phyloP scores from a whole-genome alignment of 306 rosid genomes.

The Glycine latifolia region DNA sequence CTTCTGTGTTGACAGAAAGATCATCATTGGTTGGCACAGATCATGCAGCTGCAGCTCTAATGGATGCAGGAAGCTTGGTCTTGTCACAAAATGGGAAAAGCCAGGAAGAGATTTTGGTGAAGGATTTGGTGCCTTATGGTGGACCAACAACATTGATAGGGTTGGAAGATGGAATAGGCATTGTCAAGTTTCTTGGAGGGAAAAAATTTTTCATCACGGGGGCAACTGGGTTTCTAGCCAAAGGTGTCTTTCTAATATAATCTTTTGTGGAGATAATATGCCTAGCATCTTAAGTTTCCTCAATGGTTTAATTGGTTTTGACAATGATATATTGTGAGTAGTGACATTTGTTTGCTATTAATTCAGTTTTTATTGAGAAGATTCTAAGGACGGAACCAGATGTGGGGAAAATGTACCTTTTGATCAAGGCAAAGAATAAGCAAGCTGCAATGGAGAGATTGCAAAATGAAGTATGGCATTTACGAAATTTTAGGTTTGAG shows the following conservation, averaged over 20 bases:
- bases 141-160: conserved; percentile 57
- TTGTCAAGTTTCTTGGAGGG: conserved; percentile 79
- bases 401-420: conserved; percentile 83
- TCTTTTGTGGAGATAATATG: neutral
- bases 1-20: conserved; percentile 60
- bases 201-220: conserved; percentile 85
- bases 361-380: conserved; percentile 92
- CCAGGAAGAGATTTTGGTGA: conserved; percentile 58
- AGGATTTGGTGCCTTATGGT: conserved; percentile 72
- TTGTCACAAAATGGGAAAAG: conserved; percentile 61
- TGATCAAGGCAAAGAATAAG: conserved; percentile 89
- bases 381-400: conserved; percentile 85
- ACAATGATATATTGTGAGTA: neutral
- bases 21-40: conserved; percentile 55
- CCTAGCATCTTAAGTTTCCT: neutral
- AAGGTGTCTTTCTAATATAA: conserved; percentile 55
- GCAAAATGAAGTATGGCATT: conserved; percentile 74
- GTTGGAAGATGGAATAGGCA: conserved; percentile 79
- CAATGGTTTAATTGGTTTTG: neutral
- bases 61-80: conserved; percentile 78
- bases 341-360: conserved; percentile 24
- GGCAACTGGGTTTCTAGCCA: conserved; percentile 93
- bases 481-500: neutral
- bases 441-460: conserved; percentile 83
- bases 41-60: conserved; percentile 51